phyloP scores from a whole-genome alignment of 2,329 filamentous ascomycete genomes.

The Karstenula rhodostoma region DNA sequence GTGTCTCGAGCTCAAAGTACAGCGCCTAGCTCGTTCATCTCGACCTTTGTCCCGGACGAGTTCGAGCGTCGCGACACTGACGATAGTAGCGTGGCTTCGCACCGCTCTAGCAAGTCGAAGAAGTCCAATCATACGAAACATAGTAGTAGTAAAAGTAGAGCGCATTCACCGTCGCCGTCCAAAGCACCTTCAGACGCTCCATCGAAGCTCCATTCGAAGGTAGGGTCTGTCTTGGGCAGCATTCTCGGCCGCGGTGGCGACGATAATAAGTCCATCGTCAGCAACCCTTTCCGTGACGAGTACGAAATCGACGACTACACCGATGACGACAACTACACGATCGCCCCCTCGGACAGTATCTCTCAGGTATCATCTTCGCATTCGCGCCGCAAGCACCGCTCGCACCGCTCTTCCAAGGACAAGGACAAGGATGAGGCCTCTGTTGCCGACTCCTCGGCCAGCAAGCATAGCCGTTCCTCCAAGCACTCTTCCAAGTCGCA shows the following conservation, averaged over 20 bases:
- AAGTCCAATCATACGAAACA: slow-evolving; percentile 39
- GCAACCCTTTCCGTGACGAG: slow-evolving; percentile 44
- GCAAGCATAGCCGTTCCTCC: slow-evolving; percentile 36
- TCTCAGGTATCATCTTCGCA: slow-evolving; percentile 43
- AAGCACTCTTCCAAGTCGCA: slow-evolving; percentile 39
- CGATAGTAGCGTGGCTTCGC: slow-evolving; percentile 44
- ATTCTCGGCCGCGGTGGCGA: slow-evolving; percentile 49
- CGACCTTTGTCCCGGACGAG: slow-evolving; percentile 47
- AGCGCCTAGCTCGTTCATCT: slow-evolving; percentile 47
- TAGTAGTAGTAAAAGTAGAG: slow-evolving; percentile 35
- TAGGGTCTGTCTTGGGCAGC: slow-evolving; percentile 45
- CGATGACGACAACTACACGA: slow-evolving; percentile 53
- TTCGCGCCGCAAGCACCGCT: slow-evolving; percentile 39
- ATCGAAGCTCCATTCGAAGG: slow-evolving; percentile 33
- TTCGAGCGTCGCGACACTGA: slow-evolving; percentile 35
- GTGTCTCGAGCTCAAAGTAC: slow-evolving; percentile 31
- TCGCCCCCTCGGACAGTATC: slow-evolving; percentile 59
- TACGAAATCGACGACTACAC: slow-evolving; percentile 47
- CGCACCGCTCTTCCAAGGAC: slow-evolving; percentile 34
- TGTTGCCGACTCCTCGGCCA: slow-evolving; percentile 29
- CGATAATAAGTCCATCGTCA: slow-evolving; percentile 29
- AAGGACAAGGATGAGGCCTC: slow-evolving; percentile 25
- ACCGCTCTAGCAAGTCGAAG: slow-evolving; percentile 45
- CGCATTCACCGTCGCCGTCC: slow-evolving; percentile 31
- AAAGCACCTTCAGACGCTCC: slow-evolving; percentile 16